Evolutionary conservation across 257 asterid genomes (phyloP), one percentile per base, ranked within the genome.

Genomic region (Nyctanthes arbortristis): DNA sequence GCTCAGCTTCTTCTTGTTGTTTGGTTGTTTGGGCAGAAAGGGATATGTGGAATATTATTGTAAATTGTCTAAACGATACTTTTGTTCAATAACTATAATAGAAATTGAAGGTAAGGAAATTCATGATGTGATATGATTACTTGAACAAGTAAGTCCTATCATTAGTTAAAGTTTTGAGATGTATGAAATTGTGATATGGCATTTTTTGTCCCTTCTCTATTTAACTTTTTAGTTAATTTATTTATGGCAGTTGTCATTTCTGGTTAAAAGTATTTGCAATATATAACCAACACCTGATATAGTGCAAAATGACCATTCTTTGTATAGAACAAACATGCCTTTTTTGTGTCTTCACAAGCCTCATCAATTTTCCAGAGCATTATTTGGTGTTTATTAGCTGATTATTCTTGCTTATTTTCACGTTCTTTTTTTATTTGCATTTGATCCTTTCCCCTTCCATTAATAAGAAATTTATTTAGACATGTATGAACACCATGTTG

Each of bases 401-500:
- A 39, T 47, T 3, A 11, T 39, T 49, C 22, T 2, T 63, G 56
- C 29, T 6, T 65, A 32, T 60, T 18, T 13, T 9, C 37, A 8
- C 43, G 22, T 61, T 40, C 40, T 43, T 66, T 69, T 69, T 40
- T 14, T n/a, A 45, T 61, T 11, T 35, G 13, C 40, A 65, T 32
- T 31, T 70, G 67, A 57, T 32, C 22, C 47, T 61, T 30, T 74
- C 52, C 67, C n/a, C n/a, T n/a, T n/a, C 30, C 29, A 24, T 52
- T 7, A 31, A 39, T 27, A 61, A 30, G n/a, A 28, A 60, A 58
- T 64, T 59, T 71, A 78, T 61, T 69, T 69, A 73, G 29, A 65
- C 71, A 28, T 32, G 74, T 59, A 66, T 69, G 32, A 68, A 52
- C 30, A 12, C 66, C 55, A 7, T 34, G 60, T 18, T 49, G 65